Conservation (phyloP, 2,329 filamentous ascomycete genomes). For the Gaeumannomyces sp. region DNA sequence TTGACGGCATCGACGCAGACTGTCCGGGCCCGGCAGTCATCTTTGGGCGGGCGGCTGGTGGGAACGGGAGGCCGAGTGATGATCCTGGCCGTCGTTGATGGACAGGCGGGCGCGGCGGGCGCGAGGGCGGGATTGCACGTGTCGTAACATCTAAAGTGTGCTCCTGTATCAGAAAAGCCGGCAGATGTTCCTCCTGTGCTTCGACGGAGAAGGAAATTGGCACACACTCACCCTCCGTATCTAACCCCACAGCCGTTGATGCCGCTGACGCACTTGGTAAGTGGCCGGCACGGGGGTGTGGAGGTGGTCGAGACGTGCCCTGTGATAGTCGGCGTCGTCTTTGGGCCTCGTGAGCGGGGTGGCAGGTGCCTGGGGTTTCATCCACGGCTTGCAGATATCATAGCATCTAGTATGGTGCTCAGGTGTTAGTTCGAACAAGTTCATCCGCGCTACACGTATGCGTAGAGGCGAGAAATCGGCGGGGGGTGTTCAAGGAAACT, state of each 20-base stretch:
- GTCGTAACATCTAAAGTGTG: slow-evolving; percentile 7
- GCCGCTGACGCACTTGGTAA: slow-evolving; percentile 3
- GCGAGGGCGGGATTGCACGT: slow-evolving; percentile 4
- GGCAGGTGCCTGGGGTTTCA: background rate
- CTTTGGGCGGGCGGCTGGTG: background rate
- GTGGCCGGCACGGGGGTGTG: background rate
- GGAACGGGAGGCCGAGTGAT: background rate
- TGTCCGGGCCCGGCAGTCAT: slow-evolving; percentile 4
- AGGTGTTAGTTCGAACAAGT: background rate
- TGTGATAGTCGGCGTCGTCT: background rate
- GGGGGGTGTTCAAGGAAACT: background rate
- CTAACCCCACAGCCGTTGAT: slow-evolving; percentile 3
- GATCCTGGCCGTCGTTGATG: background rate
- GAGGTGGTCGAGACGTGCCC: background rate
- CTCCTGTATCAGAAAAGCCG: background rate
- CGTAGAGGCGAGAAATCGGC: background rate
- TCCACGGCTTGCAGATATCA: slow-evolving; percentile 7
- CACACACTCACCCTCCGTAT: background rate
- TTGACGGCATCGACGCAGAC: slow-evolving; percentile 4
- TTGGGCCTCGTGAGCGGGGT: background rate
- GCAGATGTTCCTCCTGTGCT: no score
- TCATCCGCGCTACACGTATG: no score
- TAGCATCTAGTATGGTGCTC: background rate
- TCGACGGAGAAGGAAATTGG: background rate
- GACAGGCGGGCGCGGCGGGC: background rate